Evolutionary conservation across 2,329 filamentous ascomycete genomes (phyloP).

Genomic region (Botrytis paeoniae): DNA sequence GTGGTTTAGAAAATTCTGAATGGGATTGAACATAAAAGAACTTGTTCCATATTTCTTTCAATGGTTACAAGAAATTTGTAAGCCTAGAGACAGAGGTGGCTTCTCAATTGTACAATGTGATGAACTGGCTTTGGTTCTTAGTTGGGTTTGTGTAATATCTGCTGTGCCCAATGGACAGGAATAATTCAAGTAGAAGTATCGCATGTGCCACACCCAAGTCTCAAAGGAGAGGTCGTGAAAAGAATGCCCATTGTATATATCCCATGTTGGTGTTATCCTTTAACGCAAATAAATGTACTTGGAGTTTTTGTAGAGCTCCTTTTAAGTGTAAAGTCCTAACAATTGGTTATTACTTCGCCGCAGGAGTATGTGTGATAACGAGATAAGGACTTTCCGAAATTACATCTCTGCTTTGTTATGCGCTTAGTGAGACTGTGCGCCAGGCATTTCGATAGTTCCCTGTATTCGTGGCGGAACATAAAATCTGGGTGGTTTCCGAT

Average conservation of each 20-base stretch:
- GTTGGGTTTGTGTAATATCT: not conserved
- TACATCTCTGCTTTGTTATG: not conserved
- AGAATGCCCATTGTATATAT: not conserved
- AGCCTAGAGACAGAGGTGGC: not conserved
- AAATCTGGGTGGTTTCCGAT: not conserved
- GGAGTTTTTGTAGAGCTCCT: not conserved
- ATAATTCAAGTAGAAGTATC: not conserved
- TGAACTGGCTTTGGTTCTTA: not conserved
- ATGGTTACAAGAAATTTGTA: not conserved
- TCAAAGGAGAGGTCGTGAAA: not conserved
- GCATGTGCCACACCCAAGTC: not conserved
- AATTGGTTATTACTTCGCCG: not conserved
- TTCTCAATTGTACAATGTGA: not conserved
- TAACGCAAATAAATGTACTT: not conserved
- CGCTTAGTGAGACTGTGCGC: not conserved
- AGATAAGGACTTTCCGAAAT: not conserved
- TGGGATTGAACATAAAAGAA: not conserved
- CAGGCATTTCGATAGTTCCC: not conserved
- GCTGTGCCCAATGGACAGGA: not conserved
- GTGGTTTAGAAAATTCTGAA: not conserved
- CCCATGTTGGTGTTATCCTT: not conserved
- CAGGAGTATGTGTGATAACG: not conserved
- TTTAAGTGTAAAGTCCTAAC: not conserved
- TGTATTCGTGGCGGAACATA: not conserved
- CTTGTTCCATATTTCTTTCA: not conserved